Evolutionary conservation across 179 eudicot genomes (phyloP).

Genomic region (Dionaea muscipula): DNA sequence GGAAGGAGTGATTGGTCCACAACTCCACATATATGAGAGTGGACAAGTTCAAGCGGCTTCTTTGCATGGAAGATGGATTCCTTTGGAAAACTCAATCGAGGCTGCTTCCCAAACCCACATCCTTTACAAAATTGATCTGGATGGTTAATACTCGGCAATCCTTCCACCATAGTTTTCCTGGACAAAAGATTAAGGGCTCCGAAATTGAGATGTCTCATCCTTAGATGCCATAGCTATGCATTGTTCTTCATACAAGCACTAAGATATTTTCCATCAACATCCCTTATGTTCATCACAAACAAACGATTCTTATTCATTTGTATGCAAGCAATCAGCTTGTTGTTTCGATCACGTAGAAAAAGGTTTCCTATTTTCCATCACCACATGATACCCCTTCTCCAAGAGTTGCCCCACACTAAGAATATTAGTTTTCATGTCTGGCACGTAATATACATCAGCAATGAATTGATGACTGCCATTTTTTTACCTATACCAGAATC

Average conservation of each 20-base stretch:
- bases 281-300: background rate
- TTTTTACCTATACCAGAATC: background rate
- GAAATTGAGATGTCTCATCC: background rate
- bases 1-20: background rate
- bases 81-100: background rate
- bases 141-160: background rate
- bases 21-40: background rate
- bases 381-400: background rate
- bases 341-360: background rate
- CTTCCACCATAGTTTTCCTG: background rate
- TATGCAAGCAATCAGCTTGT: background rate
- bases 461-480: background rate
- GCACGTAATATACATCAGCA: background rate
- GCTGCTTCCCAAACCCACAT: conserved; percentile 4
- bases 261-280: background rate
- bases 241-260: background rate
- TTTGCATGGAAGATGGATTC: no score
- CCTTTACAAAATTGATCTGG: background rate
- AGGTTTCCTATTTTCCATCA: background rate
- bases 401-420: background rate
- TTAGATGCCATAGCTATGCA: background rate
- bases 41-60: background rate
- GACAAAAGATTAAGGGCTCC: background rate
- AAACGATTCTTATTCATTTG: background rate
- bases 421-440: background rate